Percentiles rank a stretch among this genome's conserved stretches.
Conservation (phyloP, 2,329 filamentous ascomycete species). For the Calonectria fujianensis region DNA sequence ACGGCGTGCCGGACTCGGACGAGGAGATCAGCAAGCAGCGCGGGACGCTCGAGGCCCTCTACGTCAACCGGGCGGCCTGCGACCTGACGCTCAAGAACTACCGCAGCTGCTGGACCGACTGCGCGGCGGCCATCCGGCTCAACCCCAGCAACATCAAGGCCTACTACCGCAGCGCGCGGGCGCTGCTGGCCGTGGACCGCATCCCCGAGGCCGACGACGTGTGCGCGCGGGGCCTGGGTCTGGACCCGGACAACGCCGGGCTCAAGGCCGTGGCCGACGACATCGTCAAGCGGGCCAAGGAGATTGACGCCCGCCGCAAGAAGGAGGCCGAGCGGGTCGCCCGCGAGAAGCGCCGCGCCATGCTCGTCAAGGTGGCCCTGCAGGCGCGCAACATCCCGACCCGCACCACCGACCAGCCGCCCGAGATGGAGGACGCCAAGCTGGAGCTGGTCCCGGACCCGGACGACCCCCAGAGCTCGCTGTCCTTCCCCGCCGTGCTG, state of each 20-base stretch:
- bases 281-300: conserved; percentile 75
- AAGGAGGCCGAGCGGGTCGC: conserved; percentile 74
- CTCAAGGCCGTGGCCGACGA: conserved; percentile 78
- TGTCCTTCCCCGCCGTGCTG: conserved; percentile 87
- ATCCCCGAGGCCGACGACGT: conserved; percentile 87
- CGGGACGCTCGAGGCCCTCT: conserved; percentile 82
- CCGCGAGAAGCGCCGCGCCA: conserved; percentile 72
- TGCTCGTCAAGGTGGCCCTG: conserved; percentile 80
- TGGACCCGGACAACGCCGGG: conserved; percentile 83
- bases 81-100: conserved; percentile 93
- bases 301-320: conserved; percentile 72
- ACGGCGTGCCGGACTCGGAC: conserved; percentile 62
- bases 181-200: conserved; percentile 86
- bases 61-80: conserved; percentile 92
- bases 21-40: conserved; percentile 78
- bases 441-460: conserved; percentile 83
- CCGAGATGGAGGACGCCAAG: conserved; percentile 90
- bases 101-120: conserved; percentile 89
- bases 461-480: conserved; percentile 80
- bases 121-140: conserved; percentile 84
- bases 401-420: conserved; percentile 80
- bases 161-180: conserved; percentile 88
- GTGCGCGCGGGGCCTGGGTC: conserved; percentile 81
- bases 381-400: conserved; percentile 81
- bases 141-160: conserved; percentile 92